Evolutionary conservation across 176 grass and related monocot genomes (phyloP).

Genomic region (Melocanna baccifera): DNA sequence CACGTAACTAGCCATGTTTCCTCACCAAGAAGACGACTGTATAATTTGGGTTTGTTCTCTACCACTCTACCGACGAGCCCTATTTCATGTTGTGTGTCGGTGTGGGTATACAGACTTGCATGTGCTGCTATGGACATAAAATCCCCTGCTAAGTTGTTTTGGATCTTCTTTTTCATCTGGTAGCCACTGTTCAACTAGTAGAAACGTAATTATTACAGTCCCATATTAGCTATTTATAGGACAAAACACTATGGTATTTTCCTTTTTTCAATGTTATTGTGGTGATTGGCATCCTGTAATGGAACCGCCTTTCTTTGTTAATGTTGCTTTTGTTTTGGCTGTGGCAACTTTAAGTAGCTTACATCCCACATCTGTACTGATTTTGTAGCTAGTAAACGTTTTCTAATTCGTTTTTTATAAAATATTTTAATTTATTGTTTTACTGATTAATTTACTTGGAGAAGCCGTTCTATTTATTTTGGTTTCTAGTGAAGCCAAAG

Average conservation of each 20-base stretch:
- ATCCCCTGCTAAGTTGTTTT: neutral
- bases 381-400: neutral
- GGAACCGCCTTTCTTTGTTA: neutral
- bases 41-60: neutral
- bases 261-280: neutral
- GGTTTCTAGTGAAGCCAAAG: too few species aligned
- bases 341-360: neutral
- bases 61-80: neutral
- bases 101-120: neutral
- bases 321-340: conserved; percentile 6
- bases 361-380: neutral
- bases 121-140: neutral
- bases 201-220: neutral
- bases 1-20: neutral
- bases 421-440: neutral
- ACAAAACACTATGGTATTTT: neutral
- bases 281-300: neutral
- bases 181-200: neutral
- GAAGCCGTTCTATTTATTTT: too few species aligned
- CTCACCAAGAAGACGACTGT: neutral
- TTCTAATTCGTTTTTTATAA: neutral
- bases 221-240: neutral
- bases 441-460: neutral
- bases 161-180: neutral
- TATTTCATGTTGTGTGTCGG: neutral